Evolutionary conservation across 805 yeast species (phyloP).

Genomic region (Pichia kluyveri): DNA sequence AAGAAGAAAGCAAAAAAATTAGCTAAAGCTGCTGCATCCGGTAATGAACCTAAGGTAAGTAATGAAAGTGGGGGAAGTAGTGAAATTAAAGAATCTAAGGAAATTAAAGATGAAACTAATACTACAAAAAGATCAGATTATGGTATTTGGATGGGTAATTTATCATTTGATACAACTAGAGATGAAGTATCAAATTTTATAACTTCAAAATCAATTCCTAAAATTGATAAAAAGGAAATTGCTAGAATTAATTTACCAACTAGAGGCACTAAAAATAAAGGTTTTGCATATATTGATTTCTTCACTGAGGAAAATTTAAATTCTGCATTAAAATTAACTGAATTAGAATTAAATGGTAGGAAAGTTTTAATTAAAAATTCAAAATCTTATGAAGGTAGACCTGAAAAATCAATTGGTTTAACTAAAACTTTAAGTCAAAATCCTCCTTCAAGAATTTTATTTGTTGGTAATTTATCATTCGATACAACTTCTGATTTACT

Average conservation of each 20-base stretch:
- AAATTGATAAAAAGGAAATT: slow-evolving; percentile 50
- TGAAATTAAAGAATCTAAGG: too few relatives aligned
- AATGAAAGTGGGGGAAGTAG: too few relatives aligned
- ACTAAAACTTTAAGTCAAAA: slow-evolving; percentile 42
- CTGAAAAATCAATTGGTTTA: slow-evolving; percentile 12
- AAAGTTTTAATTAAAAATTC: slow-evolving; percentile 78
- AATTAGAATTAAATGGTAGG: slow-evolving; percentile 70
- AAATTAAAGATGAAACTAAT: too few relatives aligned
- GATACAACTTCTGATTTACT: slow-evolving; percentile 79
- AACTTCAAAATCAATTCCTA: slow-evolving; percentile 41
- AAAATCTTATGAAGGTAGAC: slow-evolving; percentile 73
- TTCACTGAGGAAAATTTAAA: slow-evolving; percentile 48
- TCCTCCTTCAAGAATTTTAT: slow-evolving; percentile 82
- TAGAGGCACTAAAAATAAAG: slow-evolving; percentile 58
- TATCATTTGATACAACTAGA: slow-evolving; percentile 73
- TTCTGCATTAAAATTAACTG: slow-evolving; percentile 60
- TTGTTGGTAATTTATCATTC: slow-evolving; percentile 88
- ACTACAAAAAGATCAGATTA: slow-evolving; percentile 34
- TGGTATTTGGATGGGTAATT: slow-evolving; percentile 94
- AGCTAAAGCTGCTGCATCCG: slow-evolving; percentile 17
- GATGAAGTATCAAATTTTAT: slow-evolving; percentile 66
- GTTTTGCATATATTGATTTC: slow-evolving; percentile 90
- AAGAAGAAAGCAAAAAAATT: slow-evolving; percentile 25
- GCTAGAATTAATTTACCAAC: slow-evolving; percentile 76
- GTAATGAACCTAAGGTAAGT: not conserved